Percentiles rank a stretch among this genome's conserved stretches.
Conservation (phyloP, 2,329 filamentous ascomycete species). For the Paraphoma sp. region DNA sequence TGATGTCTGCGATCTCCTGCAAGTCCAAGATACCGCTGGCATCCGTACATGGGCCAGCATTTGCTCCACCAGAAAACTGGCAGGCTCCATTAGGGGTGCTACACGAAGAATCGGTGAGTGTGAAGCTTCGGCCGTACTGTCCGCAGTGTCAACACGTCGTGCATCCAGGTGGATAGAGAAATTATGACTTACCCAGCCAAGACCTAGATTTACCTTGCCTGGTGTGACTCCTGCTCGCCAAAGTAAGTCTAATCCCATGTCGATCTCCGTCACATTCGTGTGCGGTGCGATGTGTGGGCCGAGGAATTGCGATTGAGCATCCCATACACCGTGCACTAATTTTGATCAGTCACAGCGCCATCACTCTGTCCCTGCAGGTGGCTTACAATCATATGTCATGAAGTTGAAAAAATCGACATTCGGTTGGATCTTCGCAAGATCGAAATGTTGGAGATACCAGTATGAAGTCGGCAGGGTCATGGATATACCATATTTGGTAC, state of each 20-base stretch:
- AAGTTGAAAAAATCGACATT: slow-evolving; percentile 52
- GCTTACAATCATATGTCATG: slow-evolving; percentile 51
- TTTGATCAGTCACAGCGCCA: too few species aligned
- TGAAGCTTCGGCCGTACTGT: slow-evolving; percentile 49
- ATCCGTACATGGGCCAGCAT: neutral
- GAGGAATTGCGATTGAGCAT: slow-evolving; percentile 22
- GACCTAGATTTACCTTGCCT: slow-evolving; percentile 51
- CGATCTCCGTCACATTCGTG: slow-evolving; percentile 57
- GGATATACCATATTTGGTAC: slow-evolving; percentile 12
- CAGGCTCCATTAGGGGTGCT: slow-evolving; percentile 7
- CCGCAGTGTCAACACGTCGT: too few species aligned
- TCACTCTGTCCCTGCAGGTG: too few species aligned
- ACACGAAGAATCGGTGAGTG: slow-evolving; percentile 18
- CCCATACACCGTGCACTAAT: slow-evolving; percentile 50
- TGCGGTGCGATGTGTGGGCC: slow-evolving; percentile 43
- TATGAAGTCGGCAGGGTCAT: slow-evolving; percentile 24
- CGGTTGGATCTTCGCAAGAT: slow-evolving; percentile 18
- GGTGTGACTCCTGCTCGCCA: slow-evolving; percentile 54
- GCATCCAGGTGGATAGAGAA: too few species aligned
- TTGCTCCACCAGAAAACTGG: slow-evolving; percentile 2
- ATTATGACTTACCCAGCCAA: neutral
- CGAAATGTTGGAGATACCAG: slow-evolving; percentile 32
- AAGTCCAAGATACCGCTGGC: slow-evolving; percentile 1
- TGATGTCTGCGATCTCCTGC: slow-evolving; percentile 5
- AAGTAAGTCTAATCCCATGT: slow-evolving; percentile 49